Evolutionary conservation across 2,329 filamentous ascomycete genomes (phyloP), one percentile per base, ranked within the genome.

Genomic region (Aspergillus hiratsukae): DNA sequence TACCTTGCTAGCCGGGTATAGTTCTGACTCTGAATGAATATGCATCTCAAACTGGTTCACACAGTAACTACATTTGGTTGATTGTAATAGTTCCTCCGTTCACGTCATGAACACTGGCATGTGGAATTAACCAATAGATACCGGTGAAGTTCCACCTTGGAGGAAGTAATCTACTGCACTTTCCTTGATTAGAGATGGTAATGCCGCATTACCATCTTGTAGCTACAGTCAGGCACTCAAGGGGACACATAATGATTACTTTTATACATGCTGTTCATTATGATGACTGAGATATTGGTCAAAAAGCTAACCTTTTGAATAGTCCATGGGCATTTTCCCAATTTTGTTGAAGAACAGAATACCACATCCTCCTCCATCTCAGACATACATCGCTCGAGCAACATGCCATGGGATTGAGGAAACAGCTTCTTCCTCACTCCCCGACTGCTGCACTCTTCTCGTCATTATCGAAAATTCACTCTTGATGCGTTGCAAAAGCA

Each of bases 11-110:
- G 72, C 65, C 19, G 72, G 63, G 17, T 77, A 77, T 55, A 70
- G 68, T 57, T 76, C 75, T 7, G 74, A 76, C 53, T 74, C 74
- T 19, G 74, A 75, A 61, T 74, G 58, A 71, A 21, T 23, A 21
- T 37, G 19, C 48, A 17, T n/a, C 19, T n/a, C 17, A 29, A 51
- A 35, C 31, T 17, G 25, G 7, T 17, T 31, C n/a, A 29, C 28
- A 35, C 29, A 7, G 35, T 43, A 57, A 51, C 7, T 27, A 21
- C 3, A 8, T 29, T 3, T 8, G 25, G 10, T 29, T n/a, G 3
- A 21, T 51, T 51, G 10, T 1, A 11, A 23, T 41, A 19, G 19
- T 10, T 21, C 8, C 19, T 43, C 8, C 8, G n/a, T 43, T 10
- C 40, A 43, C 5, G 19, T 21, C n/a, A 3, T 10, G n/a, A 19